Evolutionary conservation across 345 rosid species (phyloP).

Genomic region (Psidium friedrichsthalianum): DNA sequence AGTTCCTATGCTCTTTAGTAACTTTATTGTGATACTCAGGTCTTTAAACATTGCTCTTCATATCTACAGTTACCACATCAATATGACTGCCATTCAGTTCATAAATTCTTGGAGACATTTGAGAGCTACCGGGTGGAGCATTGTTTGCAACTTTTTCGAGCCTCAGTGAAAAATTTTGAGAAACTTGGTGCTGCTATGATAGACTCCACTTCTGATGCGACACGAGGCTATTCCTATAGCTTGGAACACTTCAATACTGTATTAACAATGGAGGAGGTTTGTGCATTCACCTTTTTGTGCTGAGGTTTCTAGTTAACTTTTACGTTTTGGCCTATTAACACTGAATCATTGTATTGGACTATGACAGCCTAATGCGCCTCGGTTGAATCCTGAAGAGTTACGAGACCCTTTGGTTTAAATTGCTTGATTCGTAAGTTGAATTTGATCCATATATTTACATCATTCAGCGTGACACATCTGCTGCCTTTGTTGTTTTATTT

Average conservation of each 20-base stretch:
- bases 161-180: conserved; percentile 51
- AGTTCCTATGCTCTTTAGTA: neutral
- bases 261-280: conserved; percentile 57
- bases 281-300: conserved; percentile 2
- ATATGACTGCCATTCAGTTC: conserved; percentile 51
- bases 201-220: conserved; percentile 19
- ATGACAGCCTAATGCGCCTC: conserved; percentile 94
- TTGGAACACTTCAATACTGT: conserved; percentile 28
- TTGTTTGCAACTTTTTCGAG: conserved; percentile 85
- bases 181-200: conserved; percentile 54
- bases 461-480: neutral
- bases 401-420: conserved; percentile 85
- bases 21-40: neutral
- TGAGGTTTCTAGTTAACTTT: neutral
- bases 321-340: conserved; percentile 7
- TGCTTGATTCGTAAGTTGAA: conserved; percentile 82
- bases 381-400: conserved; percentile 89
- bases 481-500: neutral
- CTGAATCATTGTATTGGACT: conserved; percentile 67
- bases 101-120: conserved; percentile 83
- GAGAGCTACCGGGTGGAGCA: conserved; percentile 96
- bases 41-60: conserved; percentile 4
- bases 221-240: conserved; percentile 22
- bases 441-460: neutral
- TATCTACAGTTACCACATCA: conserved; percentile 65